Percentiles rank a stretch among this genome's conserved stretches.
phyloP scores from a whole-genome alignment of 495 filamentous ascomycete species.

The Astrocystis sublimbata region DNA sequence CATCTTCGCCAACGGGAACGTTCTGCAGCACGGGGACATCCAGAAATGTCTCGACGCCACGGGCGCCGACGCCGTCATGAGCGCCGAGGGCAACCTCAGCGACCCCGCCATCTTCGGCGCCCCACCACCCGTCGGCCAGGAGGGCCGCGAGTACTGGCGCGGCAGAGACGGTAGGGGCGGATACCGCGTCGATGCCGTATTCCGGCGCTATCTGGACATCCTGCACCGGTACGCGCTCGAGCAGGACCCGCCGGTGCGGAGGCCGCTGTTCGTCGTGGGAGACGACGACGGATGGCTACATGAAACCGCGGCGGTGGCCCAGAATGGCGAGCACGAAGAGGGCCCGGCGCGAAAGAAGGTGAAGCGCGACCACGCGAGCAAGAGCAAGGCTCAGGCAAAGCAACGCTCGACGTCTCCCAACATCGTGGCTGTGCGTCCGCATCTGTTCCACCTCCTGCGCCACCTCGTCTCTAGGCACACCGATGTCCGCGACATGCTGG shows the following conservation, averaged over 20 bases:
- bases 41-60: constrained; percentile 77
- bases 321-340: constrained; percentile 36
- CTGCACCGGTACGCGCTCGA: constrained; percentile 74
- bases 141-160: constrained; percentile 80
- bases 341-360: constrained; percentile 58
- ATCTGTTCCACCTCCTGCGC: constrained; percentile 89
- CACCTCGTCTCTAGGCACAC: constrained; percentile 75
- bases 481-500: constrained; percentile 79
- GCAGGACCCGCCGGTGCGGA: constrained; percentile 58
- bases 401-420: constrained; percentile 64
- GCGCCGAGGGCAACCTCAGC: constrained; percentile 88
- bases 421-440: constrained; percentile 79
- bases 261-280: constrained; percentile 73
- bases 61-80: constrained; percentile 92
- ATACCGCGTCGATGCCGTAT: constrained; percentile 83
- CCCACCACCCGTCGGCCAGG: constrained; percentile 61
- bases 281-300: constrained; percentile 51
- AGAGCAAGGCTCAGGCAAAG: no score
- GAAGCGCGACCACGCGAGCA: constrained; percentile 51
- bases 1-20: constrained; percentile 95
- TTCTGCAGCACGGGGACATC: constrained; percentile 81
- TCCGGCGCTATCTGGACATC: constrained; percentile 87
- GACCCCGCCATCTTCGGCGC: constrained; percentile 85
- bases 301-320: constrained; percentile 18
- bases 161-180: constrained; percentile 79